Evolutionary conservation across 1,284 basidiomycete genomes (phyloP).

Genomic region (Ceratobasidium sp.): DNA sequence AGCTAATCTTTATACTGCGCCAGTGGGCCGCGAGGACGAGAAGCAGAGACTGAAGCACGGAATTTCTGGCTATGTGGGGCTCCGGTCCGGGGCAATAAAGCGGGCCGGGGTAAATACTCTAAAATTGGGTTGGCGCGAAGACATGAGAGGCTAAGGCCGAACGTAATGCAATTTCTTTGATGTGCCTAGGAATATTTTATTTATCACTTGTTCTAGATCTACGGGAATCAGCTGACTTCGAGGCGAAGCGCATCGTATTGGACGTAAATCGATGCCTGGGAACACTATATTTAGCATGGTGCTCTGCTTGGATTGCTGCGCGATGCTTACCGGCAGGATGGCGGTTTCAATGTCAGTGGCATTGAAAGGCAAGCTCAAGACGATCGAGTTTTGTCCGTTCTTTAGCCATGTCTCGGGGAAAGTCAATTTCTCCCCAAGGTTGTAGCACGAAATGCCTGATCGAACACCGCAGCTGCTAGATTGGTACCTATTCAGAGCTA

Average conservation of each 20-base stretch:
- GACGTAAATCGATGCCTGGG: slow-evolving; percentile 42
- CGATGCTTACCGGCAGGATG: slow-evolving; percentile 2
- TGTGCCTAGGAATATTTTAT: slow-evolving; percentile 20
- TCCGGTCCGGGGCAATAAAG: slow-evolving; percentile 27
- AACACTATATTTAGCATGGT: slow-evolving; percentile 13
- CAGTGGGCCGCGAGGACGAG: neutral
- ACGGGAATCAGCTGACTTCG: slow-evolving; percentile 41
- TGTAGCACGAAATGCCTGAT: slow-evolving; percentile 45
- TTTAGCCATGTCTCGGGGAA: slow-evolving; percentile 43
- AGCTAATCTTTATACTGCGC: slow-evolving; percentile 9
- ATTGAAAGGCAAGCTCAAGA: slow-evolving; percentile 46
- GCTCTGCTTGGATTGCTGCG: neutral
- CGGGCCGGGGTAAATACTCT: slow-evolving; percentile 18
- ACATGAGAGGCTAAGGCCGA: neutral
- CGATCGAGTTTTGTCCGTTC: slow-evolving; percentile 42
- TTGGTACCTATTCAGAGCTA: slow-evolving; percentile 40
- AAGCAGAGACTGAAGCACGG: neutral
- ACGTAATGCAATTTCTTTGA: neutral
- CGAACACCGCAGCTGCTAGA: slow-evolving; percentile 45
- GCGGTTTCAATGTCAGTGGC: slow-evolving; percentile 40
- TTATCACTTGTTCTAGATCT: neutral
- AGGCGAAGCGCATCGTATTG: slow-evolving; percentile 46
- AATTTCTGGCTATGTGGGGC: slow-evolving; percentile 20
- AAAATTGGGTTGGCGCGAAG: neutral
- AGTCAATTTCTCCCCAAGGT: slow-evolving; percentile 41